Percentiles rank a stretch among this genome's conserved stretches.
phyloP scores from a whole-genome alignment of 768 basidiomycete species.

The Chalciporus sphaerocephalus region DNA sequence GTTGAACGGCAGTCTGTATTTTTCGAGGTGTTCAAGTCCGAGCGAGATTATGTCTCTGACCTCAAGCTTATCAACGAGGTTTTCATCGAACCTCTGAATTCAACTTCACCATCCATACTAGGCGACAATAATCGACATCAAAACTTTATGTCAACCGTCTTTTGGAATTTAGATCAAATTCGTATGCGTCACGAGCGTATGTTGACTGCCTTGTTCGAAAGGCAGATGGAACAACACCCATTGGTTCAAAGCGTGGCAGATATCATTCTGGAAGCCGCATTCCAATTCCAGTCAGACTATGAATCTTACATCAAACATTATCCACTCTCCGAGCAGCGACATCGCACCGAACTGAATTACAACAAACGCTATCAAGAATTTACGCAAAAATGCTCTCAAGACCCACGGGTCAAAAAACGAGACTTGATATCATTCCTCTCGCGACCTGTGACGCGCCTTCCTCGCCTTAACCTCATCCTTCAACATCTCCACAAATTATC shows the following conservation, averaged over 20 bases:
- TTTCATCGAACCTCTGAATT: slow-evolving; percentile 63
- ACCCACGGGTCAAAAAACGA: slow-evolving; percentile 67
- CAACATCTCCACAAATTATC: slow-evolving; percentile 67
- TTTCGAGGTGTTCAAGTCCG: slow-evolving; percentile 87
- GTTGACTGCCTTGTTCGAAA: slow-evolving; percentile 66
- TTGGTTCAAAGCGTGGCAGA: slow-evolving; percentile 80
- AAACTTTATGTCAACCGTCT: slow-evolving; percentile 76
- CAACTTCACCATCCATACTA: slow-evolving; percentile 64
- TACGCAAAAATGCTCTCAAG: slow-evolving; percentile 54
- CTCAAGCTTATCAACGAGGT: slow-evolving; percentile 67
- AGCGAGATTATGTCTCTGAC: slow-evolving; percentile 84
- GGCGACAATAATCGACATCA: slow-evolving; percentile 44
- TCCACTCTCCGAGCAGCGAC: slow-evolving; percentile 77
- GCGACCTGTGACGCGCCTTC: slow-evolving; percentile 84
- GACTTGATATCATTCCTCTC: slow-evolving; percentile 81
- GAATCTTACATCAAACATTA: slow-evolving; percentile 87
- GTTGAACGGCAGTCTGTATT: slow-evolving; percentile 82
- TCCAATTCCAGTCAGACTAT: slow-evolving; percentile 58
- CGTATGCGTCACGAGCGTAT: slow-evolving; percentile 62
- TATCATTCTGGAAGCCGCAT: slow-evolving; percentile 62
- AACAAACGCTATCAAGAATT: slow-evolving; percentile 68
- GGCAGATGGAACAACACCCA: slow-evolving; percentile 84
- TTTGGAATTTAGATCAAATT: slow-evolving; percentile 76
- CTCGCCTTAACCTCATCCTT: slow-evolving; percentile 70
- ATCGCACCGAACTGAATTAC: slow-evolving; percentile 68